Conservation (phyloP, 2,329 filamentous ascomycete genomes). For the Pseudogymnoascus sp. region DNA sequence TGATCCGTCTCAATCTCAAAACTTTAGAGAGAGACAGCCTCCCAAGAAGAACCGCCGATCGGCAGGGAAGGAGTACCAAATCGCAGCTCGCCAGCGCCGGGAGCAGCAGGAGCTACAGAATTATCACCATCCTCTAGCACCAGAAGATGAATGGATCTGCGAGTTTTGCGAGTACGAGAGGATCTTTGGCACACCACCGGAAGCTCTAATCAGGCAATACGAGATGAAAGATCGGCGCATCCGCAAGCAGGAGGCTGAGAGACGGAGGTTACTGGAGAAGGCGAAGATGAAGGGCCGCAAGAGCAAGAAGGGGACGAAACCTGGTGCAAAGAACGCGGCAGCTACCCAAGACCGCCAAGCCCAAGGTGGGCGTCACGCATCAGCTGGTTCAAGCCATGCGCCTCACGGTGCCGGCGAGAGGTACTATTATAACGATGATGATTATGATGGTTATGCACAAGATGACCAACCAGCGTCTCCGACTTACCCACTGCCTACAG, state of each 20-base stretch:
- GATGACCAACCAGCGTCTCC: slow-evolving; percentile 21
- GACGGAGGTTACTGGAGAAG: slow-evolving; percentile 76
- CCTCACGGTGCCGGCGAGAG: slow-evolving; percentile 35
- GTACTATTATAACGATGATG: slow-evolving; percentile 36
- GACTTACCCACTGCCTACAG: slow-evolving; percentile 31
- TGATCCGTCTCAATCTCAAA: slow-evolving; percentile 13
- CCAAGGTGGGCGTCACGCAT: slow-evolving; percentile 12
- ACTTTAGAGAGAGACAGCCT: background rate
- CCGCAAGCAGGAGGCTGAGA: slow-evolving; percentile 77
- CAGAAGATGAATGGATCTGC: slow-evolving; percentile 85
- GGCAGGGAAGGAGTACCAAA: slow-evolving; percentile 59
- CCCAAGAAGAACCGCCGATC: slow-evolving; percentile 57
- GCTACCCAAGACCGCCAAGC: slow-evolving; percentile 22
- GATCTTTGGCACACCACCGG: slow-evolving; percentile 83
- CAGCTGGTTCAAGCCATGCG: slow-evolving; percentile 30
- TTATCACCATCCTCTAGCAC: slow-evolving; percentile 59
- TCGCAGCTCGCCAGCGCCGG: slow-evolving; percentile 69
- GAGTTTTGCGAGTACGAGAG: slow-evolving; percentile 97
- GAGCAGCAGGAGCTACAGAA: slow-evolving; percentile 70
- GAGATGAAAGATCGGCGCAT: slow-evolving; percentile 88
- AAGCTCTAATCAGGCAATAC: slow-evolving; percentile 79
- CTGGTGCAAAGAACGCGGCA: slow-evolving; percentile 23
- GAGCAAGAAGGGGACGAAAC: slow-evolving; percentile 72
- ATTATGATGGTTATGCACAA: slow-evolving; percentile 29
- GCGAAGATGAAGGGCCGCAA: slow-evolving; percentile 90